Percentiles rank a stretch among this genome's conserved stretches.
Evolutionary conservation across 2,329 filamentous ascomycete genomes (phyloP).

Genomic region (Cladophialophora carrionii): DNA sequence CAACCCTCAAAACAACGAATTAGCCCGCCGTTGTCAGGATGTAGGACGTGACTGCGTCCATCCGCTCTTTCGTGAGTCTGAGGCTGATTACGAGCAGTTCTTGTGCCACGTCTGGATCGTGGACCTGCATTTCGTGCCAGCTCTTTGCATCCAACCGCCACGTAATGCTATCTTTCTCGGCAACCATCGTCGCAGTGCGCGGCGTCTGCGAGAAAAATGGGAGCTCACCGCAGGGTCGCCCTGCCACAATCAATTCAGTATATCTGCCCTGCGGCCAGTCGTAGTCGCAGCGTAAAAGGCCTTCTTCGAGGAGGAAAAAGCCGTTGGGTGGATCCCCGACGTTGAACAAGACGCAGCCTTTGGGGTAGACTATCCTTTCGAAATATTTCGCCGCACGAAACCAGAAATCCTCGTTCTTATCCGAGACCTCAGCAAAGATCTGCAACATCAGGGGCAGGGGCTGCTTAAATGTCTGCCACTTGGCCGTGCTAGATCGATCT

Average conservation of each 20-base stretch:
- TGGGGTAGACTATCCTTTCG: constrained; percentile 64
- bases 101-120: constrained; percentile 75
- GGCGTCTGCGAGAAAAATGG: constrained; percentile 93
- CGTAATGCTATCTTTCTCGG: constrained; percentile 77
- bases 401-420: constrained; percentile 94
- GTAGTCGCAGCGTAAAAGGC: constrained; percentile 88
- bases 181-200: constrained; percentile 81
- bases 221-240: constrained; percentile 91
- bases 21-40: constrained; percentile 41
- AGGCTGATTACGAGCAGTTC: constrained; percentile 86
- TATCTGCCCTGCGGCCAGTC: constrained; percentile 85
- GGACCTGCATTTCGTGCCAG: constrained; percentile 73
- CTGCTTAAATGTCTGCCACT: constrained; percentile 86
- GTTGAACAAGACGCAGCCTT: constrained; percentile 75
- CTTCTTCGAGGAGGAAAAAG: constrained; percentile 89
- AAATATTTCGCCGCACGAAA: constrained; percentile 79
- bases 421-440: constrained; percentile 87
- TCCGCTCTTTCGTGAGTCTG: constrained; percentile 91
- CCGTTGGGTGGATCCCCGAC: constrained; percentile 75
- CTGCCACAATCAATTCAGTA: constrained; percentile 88
- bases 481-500: constrained; percentile 60
- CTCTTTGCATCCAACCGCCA: constrained; percentile 76
- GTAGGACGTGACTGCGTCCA: constrained; percentile 70
- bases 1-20: neutral
- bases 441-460: constrained; percentile 90